Percentiles rank a stretch among this genome's conserved stretches.
phyloP scores from a whole-genome alignment of 176 grass and related monocot genomes.

The Oryza australiensis region DNA sequence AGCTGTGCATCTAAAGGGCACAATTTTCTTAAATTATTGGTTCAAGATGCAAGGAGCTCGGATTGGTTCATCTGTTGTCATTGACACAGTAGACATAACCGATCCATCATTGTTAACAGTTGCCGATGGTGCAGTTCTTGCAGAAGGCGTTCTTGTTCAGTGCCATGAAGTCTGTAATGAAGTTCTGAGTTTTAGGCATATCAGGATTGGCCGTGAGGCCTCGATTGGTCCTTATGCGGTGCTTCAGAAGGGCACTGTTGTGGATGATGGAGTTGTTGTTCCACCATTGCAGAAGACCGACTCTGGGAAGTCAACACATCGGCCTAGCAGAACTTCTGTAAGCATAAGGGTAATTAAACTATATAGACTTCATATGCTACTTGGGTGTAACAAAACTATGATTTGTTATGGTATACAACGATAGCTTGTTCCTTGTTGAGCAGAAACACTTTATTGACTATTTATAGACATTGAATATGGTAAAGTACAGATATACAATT shows the following conservation, averaged over 20 bases:
- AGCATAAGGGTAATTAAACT: conserved; percentile 41
- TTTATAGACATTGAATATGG: not conserved
- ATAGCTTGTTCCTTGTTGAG: conserved; percentile 3
- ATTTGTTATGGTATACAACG: not conserved
- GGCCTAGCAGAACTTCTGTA: conserved; percentile 30
- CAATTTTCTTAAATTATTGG: conserved; percentile 72
- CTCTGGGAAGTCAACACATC: conserved; percentile 34
- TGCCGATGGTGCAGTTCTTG: conserved; percentile 57
- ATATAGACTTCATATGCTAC: not conserved
- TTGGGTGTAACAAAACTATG: conserved; percentile 13
- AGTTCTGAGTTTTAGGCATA: conserved; percentile 48
- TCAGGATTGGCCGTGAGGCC: conserved; percentile 57
- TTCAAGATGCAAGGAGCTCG: conserved; percentile 70
- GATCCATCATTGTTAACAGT: conserved; percentile 61
- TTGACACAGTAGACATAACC: conserved; percentile 71
- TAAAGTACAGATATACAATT: conserved; percentile 11
- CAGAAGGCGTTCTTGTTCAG: conserved; percentile 65
- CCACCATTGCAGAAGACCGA: conserved; percentile 52
- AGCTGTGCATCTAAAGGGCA: conserved; percentile 67
- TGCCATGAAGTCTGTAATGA: conserved; percentile 63
- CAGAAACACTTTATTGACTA: not conserved
- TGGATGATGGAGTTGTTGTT: conserved; percentile 41
- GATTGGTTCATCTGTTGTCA: conserved; percentile 61
- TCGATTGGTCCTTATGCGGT: conserved; percentile 59
- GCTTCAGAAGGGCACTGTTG: conserved; percentile 55